Base-by-base conservation (phyloP, 805 yeast species). In the Peterozyma toletana region DNA sequence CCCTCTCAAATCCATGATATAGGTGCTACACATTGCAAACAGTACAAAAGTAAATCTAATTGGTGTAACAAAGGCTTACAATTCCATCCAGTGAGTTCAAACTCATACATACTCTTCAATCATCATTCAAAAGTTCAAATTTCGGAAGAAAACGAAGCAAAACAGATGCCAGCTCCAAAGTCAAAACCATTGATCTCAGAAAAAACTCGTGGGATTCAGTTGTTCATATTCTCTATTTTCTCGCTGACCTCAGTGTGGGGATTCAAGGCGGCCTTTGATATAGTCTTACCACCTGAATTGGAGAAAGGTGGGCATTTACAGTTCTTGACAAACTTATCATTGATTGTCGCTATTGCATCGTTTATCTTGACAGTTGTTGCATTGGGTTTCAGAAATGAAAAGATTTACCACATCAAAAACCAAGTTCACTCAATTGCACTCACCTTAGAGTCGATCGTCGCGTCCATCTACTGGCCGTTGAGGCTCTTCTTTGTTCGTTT, bases 381-480 rank as follows among this genome's bases (percentile, higher is more conserved):
- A 38, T 75, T 21, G 68, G 51, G 33, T 58, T 35, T 44, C 56
- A 33, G 44, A 50, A 30, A 57, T 59, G 9, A 40, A 9, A 6
- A 30, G 14, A 46, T 68, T 27, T 68, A 59, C 48, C 35, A 44
- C 9, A 27, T 66, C 31, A 73, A 74, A 48, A 68, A 68, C 42
- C 56, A 62, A 41, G 41, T 73, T 30, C 73, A 80, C 47, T 80
- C 86, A 1, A 54, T 77, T 35, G 78, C 80, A 0, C 59, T 81
- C 38, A 75, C 78, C 0, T 53, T 80, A 14, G 90, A 83, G 55
- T 63, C 72, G 10, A 67, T 83, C 16, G 88, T 85, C 14, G 68
- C 86, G 0, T 31, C 63, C 1, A 75, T 84, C 13, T 85, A 85
- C 57, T 85, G 93, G 91, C 78, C 81, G 0, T 67, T 84, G 50